These are phyloP conservation scores for Fusarium aywerte DNA, from an alignment of 2,329 filamentous ascomycete species.

Conservation along the genomic window DNA sequence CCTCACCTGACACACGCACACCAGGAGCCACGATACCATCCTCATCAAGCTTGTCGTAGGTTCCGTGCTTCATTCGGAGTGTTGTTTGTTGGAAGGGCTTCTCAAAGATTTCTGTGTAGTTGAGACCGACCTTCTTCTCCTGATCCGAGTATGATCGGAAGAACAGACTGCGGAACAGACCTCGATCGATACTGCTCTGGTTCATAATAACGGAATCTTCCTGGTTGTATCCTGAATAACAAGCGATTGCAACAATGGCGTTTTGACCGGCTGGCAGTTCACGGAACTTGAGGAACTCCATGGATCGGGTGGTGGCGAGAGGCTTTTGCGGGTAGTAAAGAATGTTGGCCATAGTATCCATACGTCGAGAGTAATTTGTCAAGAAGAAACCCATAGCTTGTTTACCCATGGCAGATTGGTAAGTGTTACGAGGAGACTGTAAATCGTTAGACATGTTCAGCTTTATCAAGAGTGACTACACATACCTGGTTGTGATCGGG, in stretches of 20 bases:
- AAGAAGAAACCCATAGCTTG: conserved; percentile 99
- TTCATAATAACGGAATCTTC: conserved; percentile 99
- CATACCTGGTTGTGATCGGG: conserved; percentile 93
- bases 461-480: conserved; percentile 34
- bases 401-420: conserved; percentile 99
- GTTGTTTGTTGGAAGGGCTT: conserved; percentile 92
- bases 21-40: conserved; percentile 95
- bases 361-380: conserved; percentile 94
- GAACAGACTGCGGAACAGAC: conserved; percentile 96
- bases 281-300: conserved; percentile 99
- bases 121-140: conserved; percentile 95
- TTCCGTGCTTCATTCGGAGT: conserved; percentile 90
- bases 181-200: conserved; percentile 97
- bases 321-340: conserved; percentile 99
- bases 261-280: conserved; percentile 97
- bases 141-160: conserved; percentile 98
- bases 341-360: conserved; percentile 99
- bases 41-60: conserved; percentile 96
- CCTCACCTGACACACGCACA: conserved; percentile 93
- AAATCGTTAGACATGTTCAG: conserved; percentile 7
- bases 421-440: conserved; percentile 96
- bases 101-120: conserved; percentile 92
- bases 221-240: conserved; percentile 98
- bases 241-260: conserved; percentile 96
- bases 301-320: conserved; percentile 92